Evolutionary conservation across 2,329 filamentous ascomycete species (phyloP).

Genomic region (Gaeumannomyces tritici): DNA sequence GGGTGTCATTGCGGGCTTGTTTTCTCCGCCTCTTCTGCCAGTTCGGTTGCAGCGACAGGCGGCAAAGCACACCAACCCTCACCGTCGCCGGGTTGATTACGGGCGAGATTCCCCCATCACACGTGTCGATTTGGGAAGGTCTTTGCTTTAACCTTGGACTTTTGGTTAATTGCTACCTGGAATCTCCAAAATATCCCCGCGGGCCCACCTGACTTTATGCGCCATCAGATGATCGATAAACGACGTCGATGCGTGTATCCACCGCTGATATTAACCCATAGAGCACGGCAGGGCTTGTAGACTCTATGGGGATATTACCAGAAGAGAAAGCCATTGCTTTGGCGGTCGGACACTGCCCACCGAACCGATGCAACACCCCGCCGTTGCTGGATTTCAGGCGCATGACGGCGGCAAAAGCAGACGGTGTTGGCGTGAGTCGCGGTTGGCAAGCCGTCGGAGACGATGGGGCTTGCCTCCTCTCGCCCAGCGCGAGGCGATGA

Average conservation of each 20-base stretch:
- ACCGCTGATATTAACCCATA: neutral
- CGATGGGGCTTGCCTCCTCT: no score
- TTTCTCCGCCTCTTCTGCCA: neutral
- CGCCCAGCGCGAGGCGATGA: no score
- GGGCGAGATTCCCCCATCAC: neutral
- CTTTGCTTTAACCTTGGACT: neutral
- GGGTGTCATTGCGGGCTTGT: neutral
- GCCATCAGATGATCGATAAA: neutral
- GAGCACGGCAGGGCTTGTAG: neutral
- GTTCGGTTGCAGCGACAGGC: neutral
- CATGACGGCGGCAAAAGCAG: no score
- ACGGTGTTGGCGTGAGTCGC: no score
- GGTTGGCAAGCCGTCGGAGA: no score
- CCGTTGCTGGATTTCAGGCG: neutral
- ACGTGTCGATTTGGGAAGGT: neutral
- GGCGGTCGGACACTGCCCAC: neutral
- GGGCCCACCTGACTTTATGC: neutral
- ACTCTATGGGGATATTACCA: neutral
- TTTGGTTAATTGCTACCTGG: neutral
- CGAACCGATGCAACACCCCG: neutral
- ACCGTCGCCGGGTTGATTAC: neutral
- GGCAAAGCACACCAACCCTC: neutral
- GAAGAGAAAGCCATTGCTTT: neutral
- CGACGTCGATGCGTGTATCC: neutral
- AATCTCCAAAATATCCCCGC: neutral